A percentile compares a stretch with the other conserved stretches of the same genome.
These are phyloP conservation scores for Colletotrichum sp. DNA, from an alignment of 2,329 filamentous ascomycete genomes.

Conservation along the genomic window DNA sequence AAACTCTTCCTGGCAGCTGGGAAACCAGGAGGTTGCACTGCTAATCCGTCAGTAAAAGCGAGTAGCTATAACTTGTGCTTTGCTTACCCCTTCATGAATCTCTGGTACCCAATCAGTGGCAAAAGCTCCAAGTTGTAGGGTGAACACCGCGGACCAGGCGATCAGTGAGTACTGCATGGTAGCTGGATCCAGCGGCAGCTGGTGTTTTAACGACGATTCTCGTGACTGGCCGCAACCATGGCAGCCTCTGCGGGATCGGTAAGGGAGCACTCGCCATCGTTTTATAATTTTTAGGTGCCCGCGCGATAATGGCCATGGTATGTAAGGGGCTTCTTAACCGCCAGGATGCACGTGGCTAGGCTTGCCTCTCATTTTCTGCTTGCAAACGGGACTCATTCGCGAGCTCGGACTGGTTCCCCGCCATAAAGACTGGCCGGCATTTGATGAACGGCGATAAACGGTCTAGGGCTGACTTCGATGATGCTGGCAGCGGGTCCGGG, in stretches of 20 bases:
- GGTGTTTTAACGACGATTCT: background rate
- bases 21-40: conserved; percentile 23
- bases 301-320: background rate
- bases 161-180: background rate
- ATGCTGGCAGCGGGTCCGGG: background rate
- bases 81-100: background rate
- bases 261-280: background rate
- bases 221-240: background rate
- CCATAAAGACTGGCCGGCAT: background rate
- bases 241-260: background rate
- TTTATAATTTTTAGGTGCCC: background rate
- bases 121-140: background rate
- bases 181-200: background rate
- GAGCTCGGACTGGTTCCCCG: background rate
- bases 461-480: background rate
- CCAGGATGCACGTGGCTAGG: background rate
- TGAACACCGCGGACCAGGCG: background rate
- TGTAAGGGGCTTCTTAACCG: background rate
- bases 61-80: background rate
- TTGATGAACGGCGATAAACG: background rate
- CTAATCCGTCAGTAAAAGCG: background rate
- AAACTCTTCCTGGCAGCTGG: conserved; percentile 23
- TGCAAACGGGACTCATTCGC: background rate
- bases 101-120: background rate
- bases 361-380: background rate